These are phyloP conservation scores for Nakazawaea molendinolei DNA, from an alignment of 805 yeast genomes.

Conservation along the genomic window DNA sequence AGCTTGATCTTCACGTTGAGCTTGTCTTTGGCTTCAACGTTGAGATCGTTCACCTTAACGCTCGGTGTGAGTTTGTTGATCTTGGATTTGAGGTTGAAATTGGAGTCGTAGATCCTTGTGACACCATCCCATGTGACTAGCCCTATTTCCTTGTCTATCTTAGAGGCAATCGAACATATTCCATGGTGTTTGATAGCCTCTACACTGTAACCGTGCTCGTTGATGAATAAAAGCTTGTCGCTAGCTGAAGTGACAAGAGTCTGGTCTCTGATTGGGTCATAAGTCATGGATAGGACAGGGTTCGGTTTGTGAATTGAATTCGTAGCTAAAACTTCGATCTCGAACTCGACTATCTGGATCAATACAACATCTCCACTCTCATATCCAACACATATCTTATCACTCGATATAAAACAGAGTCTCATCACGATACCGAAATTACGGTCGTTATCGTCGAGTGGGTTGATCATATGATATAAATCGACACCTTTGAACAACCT, in stretches of 20 bases:
- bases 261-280: constrained; percentile 18
- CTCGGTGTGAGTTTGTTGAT: constrained; percentile 21
- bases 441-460: constrained; percentile 17
- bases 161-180: constrained; percentile 21
- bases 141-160: constrained; percentile 23
- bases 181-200: constrained; percentile 31
- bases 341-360: constrained; percentile 18
- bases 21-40: constrained; percentile 11
- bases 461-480: constrained; percentile 19
- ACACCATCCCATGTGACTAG: constrained; percentile 49
- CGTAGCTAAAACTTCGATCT: constrained; percentile 15
- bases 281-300: constrained; percentile 42
- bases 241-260: constrained; percentile 40
- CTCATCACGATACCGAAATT: constrained; percentile 65
- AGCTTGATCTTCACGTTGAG: constrained; percentile 16
- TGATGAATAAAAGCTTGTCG: constrained; percentile 31
- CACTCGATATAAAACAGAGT: constrained; percentile 30
- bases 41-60: constrained; percentile 12
- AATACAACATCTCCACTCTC: constrained; percentile 62
- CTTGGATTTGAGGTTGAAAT: constrained; percentile 14
- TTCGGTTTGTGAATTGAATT: constrained; percentile 39
- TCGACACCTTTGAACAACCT: constrained; percentile 30
- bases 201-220: constrained; percentile 5
- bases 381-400: constrained; percentile 47
- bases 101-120: constrained; percentile 25